A percentile compares a stretch with the other conserved stretches of the same genome.
Evolutionary conservation across 768 basidiomycete species (phyloP).

Genomic region (Lactarius sanguifluus): DNA sequence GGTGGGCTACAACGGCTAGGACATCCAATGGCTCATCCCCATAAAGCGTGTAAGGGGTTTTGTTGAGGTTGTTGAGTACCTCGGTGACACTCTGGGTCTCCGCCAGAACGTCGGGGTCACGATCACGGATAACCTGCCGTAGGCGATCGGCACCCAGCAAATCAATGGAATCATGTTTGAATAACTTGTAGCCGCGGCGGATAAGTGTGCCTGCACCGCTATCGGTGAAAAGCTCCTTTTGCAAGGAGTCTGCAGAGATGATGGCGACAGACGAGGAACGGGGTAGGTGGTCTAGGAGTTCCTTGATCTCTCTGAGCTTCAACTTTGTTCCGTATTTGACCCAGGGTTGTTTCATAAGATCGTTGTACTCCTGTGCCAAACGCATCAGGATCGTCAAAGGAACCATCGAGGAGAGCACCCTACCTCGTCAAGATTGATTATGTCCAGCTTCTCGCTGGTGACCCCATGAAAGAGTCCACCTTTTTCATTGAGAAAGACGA

Average conservation of each 20-base stretch:
- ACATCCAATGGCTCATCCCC: constrained; percentile 98
- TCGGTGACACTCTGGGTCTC: constrained; percentile 86
- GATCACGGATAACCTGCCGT: constrained; percentile 92
- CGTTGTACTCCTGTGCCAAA: constrained; percentile 80
- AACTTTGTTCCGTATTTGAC: constrained; percentile 99
- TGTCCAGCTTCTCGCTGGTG: constrained; percentile 91
- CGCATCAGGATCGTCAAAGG: not conserved
- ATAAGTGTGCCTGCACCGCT: constrained; percentile 97
- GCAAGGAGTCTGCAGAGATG: constrained; percentile 88
- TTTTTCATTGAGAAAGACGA: constrained; percentile 97
- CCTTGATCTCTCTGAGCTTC: constrained; percentile 98
- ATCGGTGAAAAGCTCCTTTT: constrained; percentile 99
- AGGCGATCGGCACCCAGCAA: constrained; percentile 90
- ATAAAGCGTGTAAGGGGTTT: constrained; percentile 88
- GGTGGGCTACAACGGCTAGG: constrained; percentile 91
- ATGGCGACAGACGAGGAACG: constrained; percentile 98
- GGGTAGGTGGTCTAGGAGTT: constrained; percentile 95
- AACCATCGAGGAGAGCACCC: constrained; percentile 25
- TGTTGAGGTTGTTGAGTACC: constrained; percentile 77
- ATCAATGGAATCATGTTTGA: constrained; percentile 82
- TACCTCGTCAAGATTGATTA: constrained; percentile 97
- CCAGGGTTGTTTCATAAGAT: constrained; percentile 97
- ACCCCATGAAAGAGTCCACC: constrained; percentile 98
- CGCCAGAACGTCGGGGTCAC: constrained; percentile 86
- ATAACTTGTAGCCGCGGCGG: constrained; percentile 96